A percentile compares a stretch with the other conserved stretches of the same genome.
phyloP scores from a whole-genome alignment of 345 rosid species.

The Murraya koenigii region DNA sequence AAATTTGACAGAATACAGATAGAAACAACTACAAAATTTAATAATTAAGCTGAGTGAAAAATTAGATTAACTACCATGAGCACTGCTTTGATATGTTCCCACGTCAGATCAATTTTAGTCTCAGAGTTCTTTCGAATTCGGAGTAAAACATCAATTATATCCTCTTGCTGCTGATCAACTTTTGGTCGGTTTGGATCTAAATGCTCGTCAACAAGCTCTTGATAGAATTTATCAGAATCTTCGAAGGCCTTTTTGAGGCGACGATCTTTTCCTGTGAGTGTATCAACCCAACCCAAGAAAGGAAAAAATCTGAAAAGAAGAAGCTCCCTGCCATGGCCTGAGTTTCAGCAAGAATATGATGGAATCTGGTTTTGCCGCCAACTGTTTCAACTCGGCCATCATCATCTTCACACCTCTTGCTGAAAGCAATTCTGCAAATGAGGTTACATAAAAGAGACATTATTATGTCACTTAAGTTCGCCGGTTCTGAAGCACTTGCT shows the following conservation, averaged over 20 bases:
- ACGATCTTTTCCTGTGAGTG: no score
- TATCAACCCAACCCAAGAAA: no score
- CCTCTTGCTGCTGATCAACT: no score
- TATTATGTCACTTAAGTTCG: conserved; percentile 17
- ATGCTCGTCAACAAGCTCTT: no score
- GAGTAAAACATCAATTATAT: no score
- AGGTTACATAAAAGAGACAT: conserved; percentile 13
- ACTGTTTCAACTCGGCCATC: neutral
- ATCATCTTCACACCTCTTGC: conserved; percentile 29
- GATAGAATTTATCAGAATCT: no score
- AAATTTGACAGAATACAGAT: no score
- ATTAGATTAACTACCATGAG: conserved; percentile 20
- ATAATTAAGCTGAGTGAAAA: neutral
- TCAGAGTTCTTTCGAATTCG: conserved; percentile 8
- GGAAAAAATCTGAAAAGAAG: no score
- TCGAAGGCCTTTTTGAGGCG: no score
- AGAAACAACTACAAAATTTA: neutral
- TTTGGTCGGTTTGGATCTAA: no score
- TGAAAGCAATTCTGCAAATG: conserved; percentile 28
- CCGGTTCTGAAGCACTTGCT: neutral
- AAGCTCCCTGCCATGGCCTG: no score
- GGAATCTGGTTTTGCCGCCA: conserved; percentile 16
- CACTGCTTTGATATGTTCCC: conserved; percentile 35
- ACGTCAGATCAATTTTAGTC: conserved; percentile 19
- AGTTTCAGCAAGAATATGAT: conserved; percentile 16